Percentiles rank a stretch among this genome's conserved stretches.
Evolutionary conservation across 1,284 basidiomycete genomes (phyloP).

Genomic region (Heterobasidion parviporum): DNA sequence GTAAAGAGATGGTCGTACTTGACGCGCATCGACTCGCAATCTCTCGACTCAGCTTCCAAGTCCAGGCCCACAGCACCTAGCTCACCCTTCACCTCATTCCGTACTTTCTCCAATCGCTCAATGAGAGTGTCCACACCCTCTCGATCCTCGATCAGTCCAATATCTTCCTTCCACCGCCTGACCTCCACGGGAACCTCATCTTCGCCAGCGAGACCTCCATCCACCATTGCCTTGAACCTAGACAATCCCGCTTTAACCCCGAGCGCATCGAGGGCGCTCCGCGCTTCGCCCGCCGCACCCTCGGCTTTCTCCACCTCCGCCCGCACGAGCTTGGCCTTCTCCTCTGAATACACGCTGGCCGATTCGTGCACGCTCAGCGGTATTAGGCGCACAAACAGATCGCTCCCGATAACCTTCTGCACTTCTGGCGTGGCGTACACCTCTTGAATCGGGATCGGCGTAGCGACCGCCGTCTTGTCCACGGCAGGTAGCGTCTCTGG

Average conservation of each 20-base stretch:
- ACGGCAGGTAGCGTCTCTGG: slow-evolving; percentile 74
- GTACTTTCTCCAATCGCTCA: slow-evolving; percentile 54
- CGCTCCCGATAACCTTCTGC: slow-evolving; percentile 90
- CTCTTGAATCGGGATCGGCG: slow-evolving; percentile 87
- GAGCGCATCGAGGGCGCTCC: slow-evolving; percentile 76
- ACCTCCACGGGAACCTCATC: slow-evolving; percentile 73
- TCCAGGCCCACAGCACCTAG: slow-evolving; percentile 55
- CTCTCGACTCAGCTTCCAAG: slow-evolving; percentile 71
- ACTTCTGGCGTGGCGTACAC: slow-evolving; percentile 89
- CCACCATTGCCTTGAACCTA: slow-evolving; percentile 71
- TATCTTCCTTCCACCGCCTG: slow-evolving; percentile 72
- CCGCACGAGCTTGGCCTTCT: slow-evolving; percentile 95
- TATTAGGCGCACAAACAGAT: slow-evolving; percentile 84
- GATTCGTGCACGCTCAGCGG: slow-evolving; percentile 95
- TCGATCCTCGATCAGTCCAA: slow-evolving; percentile 53
- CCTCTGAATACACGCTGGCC: slow-evolving; percentile 95
- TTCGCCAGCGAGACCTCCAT: slow-evolving; percentile 59
- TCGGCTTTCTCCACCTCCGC: slow-evolving; percentile 86
- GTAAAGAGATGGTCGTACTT: slow-evolving; percentile 87
- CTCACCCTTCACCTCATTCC: slow-evolving; percentile 51
- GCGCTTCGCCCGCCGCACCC: slow-evolving; percentile 72
- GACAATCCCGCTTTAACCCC: slow-evolving; percentile 75
- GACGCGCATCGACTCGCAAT: slow-evolving; percentile 80
- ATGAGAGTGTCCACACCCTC: slow-evolving; percentile 63
- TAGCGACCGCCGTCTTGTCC: slow-evolving; percentile 75